Percentiles rank a stretch among this genome's conserved stretches.
These are phyloP conservation scores for Aspergillus proliferans DNA, from an alignment of 2,329 filamentous ascomycete genomes.

Conservation along the genomic window DNA sequence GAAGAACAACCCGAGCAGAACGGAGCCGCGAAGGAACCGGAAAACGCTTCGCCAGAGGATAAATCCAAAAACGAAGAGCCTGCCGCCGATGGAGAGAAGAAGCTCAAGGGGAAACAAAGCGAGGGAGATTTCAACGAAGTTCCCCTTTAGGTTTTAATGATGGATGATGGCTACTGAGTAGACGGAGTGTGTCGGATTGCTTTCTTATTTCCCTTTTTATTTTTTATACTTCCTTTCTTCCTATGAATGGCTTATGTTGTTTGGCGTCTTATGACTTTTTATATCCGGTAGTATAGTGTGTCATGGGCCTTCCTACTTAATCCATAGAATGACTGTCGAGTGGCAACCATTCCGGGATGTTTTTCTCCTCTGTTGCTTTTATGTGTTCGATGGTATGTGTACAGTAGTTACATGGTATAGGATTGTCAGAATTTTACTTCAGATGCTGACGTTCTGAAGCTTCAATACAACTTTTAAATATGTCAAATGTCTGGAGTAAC, in stretches of 20 bases:
- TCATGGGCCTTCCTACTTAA: not conserved
- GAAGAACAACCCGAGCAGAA: constrained; percentile 8
- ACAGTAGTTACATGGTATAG: too few species aligned
- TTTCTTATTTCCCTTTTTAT: not conserved
- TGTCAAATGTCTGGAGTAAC: too few species aligned
- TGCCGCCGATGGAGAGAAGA: constrained; percentile 11
- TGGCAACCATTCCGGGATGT: not conserved
- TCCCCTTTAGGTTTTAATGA: constrained; percentile 16
- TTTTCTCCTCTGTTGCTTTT: not conserved
- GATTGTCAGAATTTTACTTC: too few species aligned
- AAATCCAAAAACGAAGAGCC: constrained; percentile 14
- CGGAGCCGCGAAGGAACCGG: constrained; percentile 9
- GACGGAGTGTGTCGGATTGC: not conserved
- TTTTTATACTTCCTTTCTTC: not conserved
- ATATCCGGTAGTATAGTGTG: constrained; percentile 10
- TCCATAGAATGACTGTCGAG: not conserved
- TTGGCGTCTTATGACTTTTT: not conserved
- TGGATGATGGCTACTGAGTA: not conserved
- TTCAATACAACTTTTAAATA: too few species aligned
- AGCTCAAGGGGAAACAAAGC: constrained; percentile 26
- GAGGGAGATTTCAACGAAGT: constrained; percentile 32
- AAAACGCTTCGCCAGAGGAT: constrained; percentile 5
- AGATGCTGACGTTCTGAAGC: too few species aligned
- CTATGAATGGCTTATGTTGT: not conserved
- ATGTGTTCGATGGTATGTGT: not conserved